Percentiles rank a stretch among this genome's conserved stretches.
Conservation (phyloP, 2,329 filamentous ascomycete species). For the Colletotrichum gigasporum region DNA sequence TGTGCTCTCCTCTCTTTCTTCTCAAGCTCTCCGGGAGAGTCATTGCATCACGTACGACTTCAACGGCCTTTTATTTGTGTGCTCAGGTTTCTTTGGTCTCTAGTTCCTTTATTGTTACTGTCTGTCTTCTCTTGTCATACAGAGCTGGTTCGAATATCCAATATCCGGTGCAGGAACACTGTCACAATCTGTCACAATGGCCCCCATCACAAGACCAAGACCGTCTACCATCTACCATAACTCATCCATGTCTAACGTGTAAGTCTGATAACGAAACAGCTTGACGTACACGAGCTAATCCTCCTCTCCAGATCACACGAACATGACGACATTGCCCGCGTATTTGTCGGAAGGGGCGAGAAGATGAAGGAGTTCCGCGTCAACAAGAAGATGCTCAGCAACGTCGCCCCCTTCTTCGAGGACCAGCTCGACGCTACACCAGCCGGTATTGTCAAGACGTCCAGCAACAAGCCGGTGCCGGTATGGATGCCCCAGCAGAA, state of each 20-base stretch:
- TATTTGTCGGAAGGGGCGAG: constrained; percentile 54
- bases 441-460: constrained; percentile 31
- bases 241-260: constrained; percentile 20
- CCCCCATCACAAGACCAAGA: constrained; percentile 31
- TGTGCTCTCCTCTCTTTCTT: constrained; percentile 5
- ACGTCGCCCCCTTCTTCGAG: constrained; percentile 58
- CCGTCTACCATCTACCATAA: constrained; percentile 21
- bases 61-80: constrained; percentile 17
- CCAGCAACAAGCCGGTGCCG: constrained; percentile 39
- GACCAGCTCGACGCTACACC: constrained; percentile 52
- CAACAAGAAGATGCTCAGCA: constrained; percentile 56
- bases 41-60: constrained; percentile 9
- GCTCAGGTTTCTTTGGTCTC: constrained; percentile 11
- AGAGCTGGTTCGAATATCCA: constrained; percentile 24
- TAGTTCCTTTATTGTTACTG: background rate
- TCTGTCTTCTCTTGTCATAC: constrained; percentile 12
- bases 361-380: constrained; percentile 48
- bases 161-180: constrained; percentile 24
- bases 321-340: constrained; percentile 38
- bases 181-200: constrained; percentile 10
- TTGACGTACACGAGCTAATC: background rate
- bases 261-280: no score
- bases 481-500: constrained; percentile 45
- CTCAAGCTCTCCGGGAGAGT: constrained; percentile 33
- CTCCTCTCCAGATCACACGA: constrained; percentile 1